These are phyloP conservation scores for Dillenia turbinata DNA, from an alignment of 164 flowering plant genomes.

Conservation along the genomic window DNA sequence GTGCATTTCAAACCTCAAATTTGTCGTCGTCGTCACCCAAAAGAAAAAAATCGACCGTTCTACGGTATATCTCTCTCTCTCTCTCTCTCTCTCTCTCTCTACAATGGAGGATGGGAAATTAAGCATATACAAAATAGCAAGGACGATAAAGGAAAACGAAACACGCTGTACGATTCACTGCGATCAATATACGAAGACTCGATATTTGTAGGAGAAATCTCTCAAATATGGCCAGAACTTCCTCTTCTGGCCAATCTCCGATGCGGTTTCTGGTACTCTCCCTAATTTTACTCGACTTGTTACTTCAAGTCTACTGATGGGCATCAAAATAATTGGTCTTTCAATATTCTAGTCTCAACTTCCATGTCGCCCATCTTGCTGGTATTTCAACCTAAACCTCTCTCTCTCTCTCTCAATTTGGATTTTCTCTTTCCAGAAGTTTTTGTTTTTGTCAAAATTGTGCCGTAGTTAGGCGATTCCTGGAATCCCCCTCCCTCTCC, in stretches of 20 bases:
- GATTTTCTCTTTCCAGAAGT: no score
- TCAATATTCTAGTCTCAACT: constrained; percentile 85
- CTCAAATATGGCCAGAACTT: constrained; percentile 75
- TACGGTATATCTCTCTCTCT: no score
- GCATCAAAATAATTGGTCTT: constrained; percentile 80
- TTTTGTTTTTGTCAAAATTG: neutral
- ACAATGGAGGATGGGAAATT: constrained; percentile 25
- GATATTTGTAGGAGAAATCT: constrained; percentile 76
- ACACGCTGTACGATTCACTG: constrained; percentile 70
- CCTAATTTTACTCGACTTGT: constrained; percentile 59
- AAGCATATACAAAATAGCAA: constrained; percentile 74
- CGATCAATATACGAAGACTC: constrained; percentile 92
- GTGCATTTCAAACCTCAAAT: no score
- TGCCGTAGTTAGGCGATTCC: no score
- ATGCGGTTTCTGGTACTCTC: constrained; percentile 91
- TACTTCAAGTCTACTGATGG: constrained; percentile 99
- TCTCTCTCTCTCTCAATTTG: neutral
- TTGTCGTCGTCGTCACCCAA: no score
- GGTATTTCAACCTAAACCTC: constrained; percentile 29
- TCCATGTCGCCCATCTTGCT: constrained; percentile 77
- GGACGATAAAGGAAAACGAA: constrained; percentile 66
- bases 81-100: no score
- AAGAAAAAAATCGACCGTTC: no score
- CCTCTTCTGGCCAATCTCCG: constrained; percentile 89
- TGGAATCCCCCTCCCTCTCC: no score